Base-by-base conservation (phyloP, 768 basidiomycete genomes). In the Pulveroboletus sp. region DNA sequence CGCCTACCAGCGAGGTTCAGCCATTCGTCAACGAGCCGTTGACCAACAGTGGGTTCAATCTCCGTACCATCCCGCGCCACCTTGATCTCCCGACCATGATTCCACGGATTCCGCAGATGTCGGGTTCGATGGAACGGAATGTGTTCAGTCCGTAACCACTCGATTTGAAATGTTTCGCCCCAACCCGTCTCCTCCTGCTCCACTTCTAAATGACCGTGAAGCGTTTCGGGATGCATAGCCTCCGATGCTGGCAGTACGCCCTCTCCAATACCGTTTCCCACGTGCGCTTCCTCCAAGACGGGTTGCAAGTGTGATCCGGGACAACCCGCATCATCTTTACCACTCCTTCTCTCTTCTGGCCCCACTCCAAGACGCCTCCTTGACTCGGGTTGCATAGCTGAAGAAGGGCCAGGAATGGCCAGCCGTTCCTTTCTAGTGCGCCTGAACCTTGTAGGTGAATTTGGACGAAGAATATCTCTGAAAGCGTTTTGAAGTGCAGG, bases 1-100 rank as follows among this genome's bases (percentile, higher is more conserved):
- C 48, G 43, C 41, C 21, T 41, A n/a, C 56, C 36, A 51, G 56
- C 62, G 17, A 76, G 67, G 39, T 52, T 63, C 35, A 71, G 65
- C 90, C 90, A 93, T 55, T 88, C 85, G 6, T 82, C 81, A 47
- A 94, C 45, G 33, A 94, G 65, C 53, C 67, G 72, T 56, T 81
- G 75, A 21, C 89, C 90, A 13, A 90, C 78, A 2, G 60, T 60
- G 3, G 94, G 92, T 63, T 97, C 94, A 17, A 98, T 65, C 63
- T 97, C 94, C 2, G 94, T 97, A 16, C 94, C 94, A 63, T 94
- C 91, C 40, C 90, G 74, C 12, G 89, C 92, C 8, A 90, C 81
- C 71, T 90, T 87, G 38, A 90, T 76, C 60, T 89, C 84, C 42
- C 81, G 72, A 50, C 87, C 89, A 55, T 90, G 81, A 58, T 97